phyloP scores from a whole-genome alignment of 2,329 filamentous ascomycete genomes.

The Penicillium rolfsii region DNA sequence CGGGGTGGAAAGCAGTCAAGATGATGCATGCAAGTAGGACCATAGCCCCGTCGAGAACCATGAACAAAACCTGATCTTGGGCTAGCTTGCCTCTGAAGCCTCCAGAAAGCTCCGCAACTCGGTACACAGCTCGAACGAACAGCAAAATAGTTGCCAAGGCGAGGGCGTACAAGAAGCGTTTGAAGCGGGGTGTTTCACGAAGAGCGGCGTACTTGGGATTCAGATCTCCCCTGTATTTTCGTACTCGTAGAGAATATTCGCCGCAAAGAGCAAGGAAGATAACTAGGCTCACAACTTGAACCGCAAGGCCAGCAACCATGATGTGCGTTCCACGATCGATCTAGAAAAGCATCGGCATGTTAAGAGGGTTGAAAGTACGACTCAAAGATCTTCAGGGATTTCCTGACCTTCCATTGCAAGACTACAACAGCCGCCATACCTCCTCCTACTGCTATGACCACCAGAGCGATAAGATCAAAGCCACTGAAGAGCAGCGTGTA shows the following conservation, averaged over 20 bases:
- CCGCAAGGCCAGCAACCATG: slow-evolving; percentile 23
- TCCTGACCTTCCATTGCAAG: slow-evolving; percentile 1
- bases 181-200: neutral
- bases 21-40: slow-evolving; percentile 37
- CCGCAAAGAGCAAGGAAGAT: slow-evolving; percentile 13
- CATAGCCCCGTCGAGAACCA: slow-evolving; percentile 57
- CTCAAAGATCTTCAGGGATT: neutral
- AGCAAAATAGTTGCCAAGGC: slow-evolving; percentile 45
- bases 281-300: slow-evolving; percentile 23
- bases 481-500: slow-evolving; percentile 5
- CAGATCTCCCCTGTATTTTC: neutral
- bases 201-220: neutral
- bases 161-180: slow-evolving; percentile 16
- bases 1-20: slow-evolving; percentile 16
- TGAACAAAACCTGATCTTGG: slow-evolving; percentile 54
- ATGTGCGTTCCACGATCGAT: slow-evolving; percentile 15
- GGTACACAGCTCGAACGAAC: slow-evolving; percentile 53
- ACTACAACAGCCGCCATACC: slow-evolving; percentile 1
- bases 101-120: slow-evolving; percentile 54
- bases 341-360: neutral
- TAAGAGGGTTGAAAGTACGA: neutral
- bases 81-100: slow-evolving; percentile 53
- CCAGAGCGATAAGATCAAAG: slow-evolving; percentile 1
- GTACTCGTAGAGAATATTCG: slow-evolving; percentile 3
- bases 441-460: slow-evolving; percentile 3